These are phyloP conservation scores for Elymus sibiricus DNA, from an alignment of 176 grass and related monocot genomes.

Conservation along the genomic window DNA sequence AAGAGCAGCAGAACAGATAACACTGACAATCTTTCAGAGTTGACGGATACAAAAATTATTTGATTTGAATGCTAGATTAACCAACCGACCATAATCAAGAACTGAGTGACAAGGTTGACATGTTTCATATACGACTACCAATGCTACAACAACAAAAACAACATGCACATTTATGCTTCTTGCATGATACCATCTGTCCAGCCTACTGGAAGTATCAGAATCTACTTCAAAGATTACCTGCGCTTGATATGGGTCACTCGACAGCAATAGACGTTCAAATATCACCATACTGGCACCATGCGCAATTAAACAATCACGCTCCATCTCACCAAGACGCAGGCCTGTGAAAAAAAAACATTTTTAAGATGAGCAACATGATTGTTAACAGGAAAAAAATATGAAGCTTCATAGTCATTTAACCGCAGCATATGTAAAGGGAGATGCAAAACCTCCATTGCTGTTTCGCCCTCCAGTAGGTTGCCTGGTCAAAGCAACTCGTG, in stretches of 20 bases:
- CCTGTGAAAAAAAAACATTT: slow-evolving; percentile 29
- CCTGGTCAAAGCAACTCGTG: slow-evolving; percentile 62
- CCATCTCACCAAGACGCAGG: slow-evolving; percentile 89
- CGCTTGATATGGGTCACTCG: slow-evolving; percentile 90
- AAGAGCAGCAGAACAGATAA: neutral
- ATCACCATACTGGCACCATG: slow-evolving; percentile 95
- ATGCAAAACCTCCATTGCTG: slow-evolving; percentile 60
- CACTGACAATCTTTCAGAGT: neutral
- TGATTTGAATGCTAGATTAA: neutral
- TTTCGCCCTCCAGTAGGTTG: slow-evolving; percentile 86
- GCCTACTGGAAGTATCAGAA: neutral
- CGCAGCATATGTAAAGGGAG: neutral
- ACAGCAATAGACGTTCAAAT: slow-evolving; percentile 77
- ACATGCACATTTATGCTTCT: neutral
- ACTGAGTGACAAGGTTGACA: too few relatives aligned
- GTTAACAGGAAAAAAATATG: neutral
- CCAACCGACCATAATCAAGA: neutral
- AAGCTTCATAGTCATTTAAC: neutral
- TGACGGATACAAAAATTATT: neutral
- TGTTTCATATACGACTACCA: neutral
- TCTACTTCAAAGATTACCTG: slow-evolving; percentile 53
- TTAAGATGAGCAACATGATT: neutral
- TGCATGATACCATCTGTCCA: neutral
- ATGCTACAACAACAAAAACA: neutral
- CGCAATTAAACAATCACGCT: slow-evolving; percentile 90